These are phyloP conservation scores for Ceratorhiza oryzae-sativae DNA, from an alignment of 1,284 basidiomycete genomes.

Conservation along the genomic window DNA sequence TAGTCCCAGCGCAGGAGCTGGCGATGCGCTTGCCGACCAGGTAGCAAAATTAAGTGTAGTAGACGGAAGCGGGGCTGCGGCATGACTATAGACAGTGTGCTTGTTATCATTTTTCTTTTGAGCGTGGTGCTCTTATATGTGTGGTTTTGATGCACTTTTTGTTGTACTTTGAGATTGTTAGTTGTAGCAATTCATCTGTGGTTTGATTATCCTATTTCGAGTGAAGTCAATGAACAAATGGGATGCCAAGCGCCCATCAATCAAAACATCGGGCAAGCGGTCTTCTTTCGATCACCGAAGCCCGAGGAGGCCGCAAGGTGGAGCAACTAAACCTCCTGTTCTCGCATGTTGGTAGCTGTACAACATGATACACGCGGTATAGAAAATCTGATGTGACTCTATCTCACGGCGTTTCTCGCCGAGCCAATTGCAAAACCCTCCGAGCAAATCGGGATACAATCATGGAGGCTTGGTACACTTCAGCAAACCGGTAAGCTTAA, in stretches of 20 bases:
- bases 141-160: slow-evolving; percentile 32
- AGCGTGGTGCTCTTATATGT: background rate
- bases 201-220: background rate
- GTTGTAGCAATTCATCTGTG: slow-evolving; percentile 26
- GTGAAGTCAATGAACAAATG: background rate
- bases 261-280: background rate
- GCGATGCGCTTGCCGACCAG: slow-evolving; percentile 19
- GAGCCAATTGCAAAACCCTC: too few relatives aligned
- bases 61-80: slow-evolving; percentile 2
- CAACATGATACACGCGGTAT: too few relatives aligned
- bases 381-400: too few relatives aligned
- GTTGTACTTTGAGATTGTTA: slow-evolving; percentile 31
- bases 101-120: slow-evolving; percentile 14
- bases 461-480: too few relatives aligned
- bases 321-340: too few relatives aligned
- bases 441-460: too few relatives aligned
- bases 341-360: too few relatives aligned
- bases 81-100: slow-evolving; percentile 23
- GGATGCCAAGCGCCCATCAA: background rate
- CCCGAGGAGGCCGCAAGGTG: background rate
- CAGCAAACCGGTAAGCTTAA: too few relatives aligned
- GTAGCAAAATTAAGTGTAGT: slow-evolving; percentile 26
- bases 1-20: background rate
- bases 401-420: too few relatives aligned
- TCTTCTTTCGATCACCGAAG: background rate